Evolutionary conservation across 176 grass and related monocot species (phyloP), one percentile per base, ranked within the genome.

Genomic region (Oryza glumipatula): DNA sequence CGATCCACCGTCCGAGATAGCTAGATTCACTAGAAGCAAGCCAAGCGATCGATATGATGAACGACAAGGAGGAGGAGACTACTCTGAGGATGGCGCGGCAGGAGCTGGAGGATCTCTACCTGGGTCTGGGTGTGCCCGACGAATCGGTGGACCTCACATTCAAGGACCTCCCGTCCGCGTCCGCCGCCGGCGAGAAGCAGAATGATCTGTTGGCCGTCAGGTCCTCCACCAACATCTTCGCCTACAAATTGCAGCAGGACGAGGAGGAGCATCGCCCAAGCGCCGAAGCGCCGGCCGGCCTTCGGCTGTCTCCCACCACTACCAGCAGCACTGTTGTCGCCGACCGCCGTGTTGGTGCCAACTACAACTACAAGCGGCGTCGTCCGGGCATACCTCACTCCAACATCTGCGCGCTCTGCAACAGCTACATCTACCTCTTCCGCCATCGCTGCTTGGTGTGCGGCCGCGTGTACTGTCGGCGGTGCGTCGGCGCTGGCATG

Each of bases 81-180:
- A 83, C 85, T 51, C 44, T 94, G 24, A 67, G 70, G 36, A 65
- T 84, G 89, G 92, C 86, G 11, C 76, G 76, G 83, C 76, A 89
- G 80, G 89, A 91, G 86, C 86, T 94, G 30, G 92, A 94, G 74
- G 86, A 91, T 6, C 83, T 91, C 61, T 94, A 94, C 86, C 52
- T 56, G 52, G 52, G 52, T 56, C 76, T 82, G 3, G 86, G 72
- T 17, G 83, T 94, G 19, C 92, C 89, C 1, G 92, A 94, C 72
- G 89, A 84, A 38, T 94, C 92, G 3, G 92, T 94, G 1, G 86
- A 94, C 80, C 92, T 94, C 70, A 36, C 35, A 2, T 36, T 36
- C 35, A 36, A 36, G 35, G 86, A 94, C 80, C 92, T 94, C 70
- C 86, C 71, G 91, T 94, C 68, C 4, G 1, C 71, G 91, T 94